phyloP scores from a whole-genome alignment of 495 filamentous ascomycete genomes.

The Sphaerosporella brunnea region DNA sequence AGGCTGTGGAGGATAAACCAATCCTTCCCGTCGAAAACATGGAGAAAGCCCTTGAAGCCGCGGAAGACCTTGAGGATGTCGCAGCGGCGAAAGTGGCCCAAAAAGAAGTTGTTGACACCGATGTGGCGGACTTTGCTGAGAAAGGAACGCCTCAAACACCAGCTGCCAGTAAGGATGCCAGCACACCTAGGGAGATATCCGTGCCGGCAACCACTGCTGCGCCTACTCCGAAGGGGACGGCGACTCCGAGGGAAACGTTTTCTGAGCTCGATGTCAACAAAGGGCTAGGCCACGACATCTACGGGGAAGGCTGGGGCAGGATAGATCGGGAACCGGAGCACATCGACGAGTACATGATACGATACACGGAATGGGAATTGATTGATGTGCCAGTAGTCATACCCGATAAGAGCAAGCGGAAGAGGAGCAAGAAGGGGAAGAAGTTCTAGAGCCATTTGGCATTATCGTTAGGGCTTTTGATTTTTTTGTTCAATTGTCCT shows the following conservation, averaged over 20 bases:
- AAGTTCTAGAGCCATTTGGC: no score
- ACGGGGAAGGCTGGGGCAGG: conserved; percentile 31
- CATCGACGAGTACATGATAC: conserved; percentile 76
- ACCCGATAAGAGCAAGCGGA: conserved; percentile 57
- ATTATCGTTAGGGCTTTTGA: no score
- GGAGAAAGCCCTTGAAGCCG: conserved; percentile 70
- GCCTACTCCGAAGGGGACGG: conserved; percentile 29
- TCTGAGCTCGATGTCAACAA: conserved; percentile 29
- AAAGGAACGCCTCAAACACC: conserved; percentile 31
- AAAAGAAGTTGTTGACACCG: conserved; percentile 68
- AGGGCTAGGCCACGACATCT: conserved; percentile 23
- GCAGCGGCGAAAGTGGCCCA: conserved; percentile 72
- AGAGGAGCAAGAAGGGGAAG: conserved; percentile 54
- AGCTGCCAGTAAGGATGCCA: conserved; percentile 7
- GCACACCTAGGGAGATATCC: not conserved
- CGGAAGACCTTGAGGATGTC: conserved; percentile 84
- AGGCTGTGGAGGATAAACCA: conserved; percentile 40
- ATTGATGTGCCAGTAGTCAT: conserved; percentile 61
- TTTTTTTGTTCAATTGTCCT: no score
- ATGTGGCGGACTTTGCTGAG: conserved; percentile 85
- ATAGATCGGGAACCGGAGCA: conserved; percentile 39
- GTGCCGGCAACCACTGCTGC: not conserved
- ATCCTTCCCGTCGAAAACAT: conserved; percentile 57
- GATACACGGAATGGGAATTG: conserved; percentile 56
- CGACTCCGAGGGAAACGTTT: conserved; percentile 15